A percentile compares a stretch with the other conserved stretches of the same genome.
Evolutionary conservation across 164 flowering plant species (phyloP).

Genomic region (Chimonanthus praecox): DNA sequence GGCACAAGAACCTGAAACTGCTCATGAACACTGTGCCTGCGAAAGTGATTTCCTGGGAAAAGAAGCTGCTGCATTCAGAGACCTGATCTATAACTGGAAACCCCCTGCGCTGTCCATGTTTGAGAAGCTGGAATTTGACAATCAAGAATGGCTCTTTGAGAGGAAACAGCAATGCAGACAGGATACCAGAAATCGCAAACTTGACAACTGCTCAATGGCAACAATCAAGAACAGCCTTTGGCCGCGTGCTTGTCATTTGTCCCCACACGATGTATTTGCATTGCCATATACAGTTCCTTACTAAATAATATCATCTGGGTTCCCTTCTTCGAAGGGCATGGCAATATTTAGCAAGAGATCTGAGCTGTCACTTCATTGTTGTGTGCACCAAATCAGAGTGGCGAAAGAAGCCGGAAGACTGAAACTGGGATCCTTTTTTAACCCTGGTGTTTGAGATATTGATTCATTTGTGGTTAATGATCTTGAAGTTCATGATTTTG

Average conservation of each 20-base stretch:
- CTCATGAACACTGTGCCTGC: not conserved
- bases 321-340: not conserved
- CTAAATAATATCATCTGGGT: constrained; percentile 9
- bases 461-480: too few relatives aligned
- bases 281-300: constrained; percentile 54
- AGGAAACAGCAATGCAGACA: not conserved
- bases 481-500: too few relatives aligned
- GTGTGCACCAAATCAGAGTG: not conserved
- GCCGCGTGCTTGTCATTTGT: constrained; percentile 36
- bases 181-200: constrained; percentile 1
- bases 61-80: constrained; percentile 5
- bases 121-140: constrained; percentile 2
- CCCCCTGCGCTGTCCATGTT: constrained; percentile 7
- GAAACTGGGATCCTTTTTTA: too few relatives aligned
- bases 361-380: not conserved
- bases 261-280: constrained; percentile 40
- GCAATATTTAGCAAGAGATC: not conserved
- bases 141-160: constrained; percentile 17
- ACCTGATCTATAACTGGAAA: constrained; percentile 6
- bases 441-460: too few relatives aligned
- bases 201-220: too few relatives aligned
- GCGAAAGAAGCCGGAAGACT: not conserved
- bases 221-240: not conserved
- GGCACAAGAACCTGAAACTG: not conserved
- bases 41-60: not conserved